Conservation (phyloP, 2,329 filamentous ascomycete genomes). For the Ophiostoma himal-ulmi region DNA sequence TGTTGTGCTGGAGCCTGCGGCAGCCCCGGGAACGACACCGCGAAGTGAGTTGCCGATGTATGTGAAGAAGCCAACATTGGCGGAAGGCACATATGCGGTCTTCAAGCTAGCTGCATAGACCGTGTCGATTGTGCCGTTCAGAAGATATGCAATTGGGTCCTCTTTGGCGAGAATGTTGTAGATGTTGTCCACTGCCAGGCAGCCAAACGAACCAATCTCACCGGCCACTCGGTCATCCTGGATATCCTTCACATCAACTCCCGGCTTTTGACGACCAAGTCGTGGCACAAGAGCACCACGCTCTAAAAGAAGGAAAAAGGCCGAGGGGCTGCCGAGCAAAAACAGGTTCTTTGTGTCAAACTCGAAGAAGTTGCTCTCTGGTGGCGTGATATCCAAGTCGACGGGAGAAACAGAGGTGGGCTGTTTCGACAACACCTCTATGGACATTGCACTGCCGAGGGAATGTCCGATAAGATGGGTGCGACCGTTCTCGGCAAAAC, state of each 20-base stretch:
- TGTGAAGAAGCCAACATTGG: conserved; percentile 58
- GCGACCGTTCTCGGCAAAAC: conserved; percentile 71
- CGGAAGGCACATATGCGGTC: conserved; percentile 70
- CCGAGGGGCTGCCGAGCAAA: conserved; percentile 81
- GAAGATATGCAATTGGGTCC: conserved; percentile 78
- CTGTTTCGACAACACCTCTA: conserved; percentile 85
- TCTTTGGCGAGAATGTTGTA: conserved; percentile 79
- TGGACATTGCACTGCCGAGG: conserved; percentile 86
- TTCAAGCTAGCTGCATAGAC: conserved; percentile 71
- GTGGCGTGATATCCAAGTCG: conserved; percentile 38
- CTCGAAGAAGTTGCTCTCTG: conserved; percentile 58
- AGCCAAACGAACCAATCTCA: conserved; percentile 76
- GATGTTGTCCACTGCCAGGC: conserved; percentile 87
- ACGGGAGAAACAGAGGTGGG: conserved; percentile 61
- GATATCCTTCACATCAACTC: conserved; percentile 58
- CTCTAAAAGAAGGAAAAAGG: conserved; percentile 87
- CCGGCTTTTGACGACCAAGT: conserved; percentile 67
- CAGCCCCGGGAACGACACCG: conserved; percentile 53
- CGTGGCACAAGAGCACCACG: conserved; percentile 66
- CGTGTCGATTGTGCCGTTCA: conserved; percentile 85
- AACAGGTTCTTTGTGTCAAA: conserved; percentile 91
- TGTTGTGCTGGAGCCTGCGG: conserved; percentile 23
- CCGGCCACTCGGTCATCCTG: conserved; percentile 60
- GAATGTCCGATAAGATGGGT: conserved; percentile 93
- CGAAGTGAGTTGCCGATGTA: conserved; percentile 59